Conservation (phyloP, 2,329 filamentous ascomycete genomes). For the Akanthomyces uredinophilus region DNA sequence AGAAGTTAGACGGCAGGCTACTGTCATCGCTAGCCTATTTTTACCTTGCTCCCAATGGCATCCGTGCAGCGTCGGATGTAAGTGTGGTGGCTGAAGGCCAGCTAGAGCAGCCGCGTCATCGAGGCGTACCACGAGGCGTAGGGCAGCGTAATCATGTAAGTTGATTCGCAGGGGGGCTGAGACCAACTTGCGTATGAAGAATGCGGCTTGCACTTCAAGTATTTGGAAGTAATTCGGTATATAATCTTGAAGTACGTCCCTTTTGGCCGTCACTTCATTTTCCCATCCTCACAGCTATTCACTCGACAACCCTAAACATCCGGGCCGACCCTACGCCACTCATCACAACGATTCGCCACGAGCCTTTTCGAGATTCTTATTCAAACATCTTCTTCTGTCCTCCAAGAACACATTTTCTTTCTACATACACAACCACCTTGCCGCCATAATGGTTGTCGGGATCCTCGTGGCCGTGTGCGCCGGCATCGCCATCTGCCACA, state of each 20-base stretch:
- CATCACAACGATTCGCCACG: background rate
- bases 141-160: background rate
- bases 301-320: background rate
- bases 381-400: background rate
- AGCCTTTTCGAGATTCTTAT: background rate
- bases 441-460: conserved; percentile 1
- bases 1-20: background rate
- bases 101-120: conserved; percentile 5
- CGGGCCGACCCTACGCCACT: background rate
- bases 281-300: background rate
- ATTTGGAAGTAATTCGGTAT: background rate
- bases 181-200: background rate
- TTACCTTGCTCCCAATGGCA: background rate
- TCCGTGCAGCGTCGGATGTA: background rate
- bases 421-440: background rate
- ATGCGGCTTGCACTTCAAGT: background rate
- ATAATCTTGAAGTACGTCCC: background rate
- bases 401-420: background rate
- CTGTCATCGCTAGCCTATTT: background rate
- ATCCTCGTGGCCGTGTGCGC: background rate
- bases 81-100: background rate
- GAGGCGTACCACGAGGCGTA: conserved; percentile 4
- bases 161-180: background rate
- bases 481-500: conserved; percentile 10
- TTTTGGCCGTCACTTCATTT: background rate